These are phyloP conservation scores for Saccharomyces mikatae DNA, from an alignment of 805 yeast genomes.

Conservation along the genomic window DNA sequence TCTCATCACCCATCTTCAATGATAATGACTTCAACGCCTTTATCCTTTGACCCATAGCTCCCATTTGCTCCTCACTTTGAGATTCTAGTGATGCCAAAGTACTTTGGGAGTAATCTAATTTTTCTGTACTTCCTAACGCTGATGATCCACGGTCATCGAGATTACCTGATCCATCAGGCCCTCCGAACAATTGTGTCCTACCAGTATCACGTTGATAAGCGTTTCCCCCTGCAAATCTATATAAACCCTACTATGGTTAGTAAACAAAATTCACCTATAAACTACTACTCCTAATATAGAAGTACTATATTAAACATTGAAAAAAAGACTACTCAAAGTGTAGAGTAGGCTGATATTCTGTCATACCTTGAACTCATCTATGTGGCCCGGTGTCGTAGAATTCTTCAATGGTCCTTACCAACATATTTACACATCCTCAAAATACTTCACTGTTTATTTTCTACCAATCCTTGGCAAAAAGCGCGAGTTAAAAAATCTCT, in stretches of 20 bases:
- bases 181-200: constrained; percentile 28
- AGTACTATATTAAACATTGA: background rate
- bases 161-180: constrained; percentile 2
- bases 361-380: constrained; percentile 9
- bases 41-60: constrained; percentile 46
- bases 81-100: constrained; percentile 54
- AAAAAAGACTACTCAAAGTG: background rate
- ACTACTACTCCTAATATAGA: background rate
- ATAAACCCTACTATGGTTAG: constrained; percentile 4
- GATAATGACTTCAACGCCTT: constrained; percentile 48
- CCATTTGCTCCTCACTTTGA: constrained; percentile 54
- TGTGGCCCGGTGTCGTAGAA: background rate
- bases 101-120: constrained; percentile 42
- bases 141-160: constrained; percentile 25
- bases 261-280: constrained; percentile 1
- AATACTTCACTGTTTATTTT: background rate
- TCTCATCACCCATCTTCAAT: constrained; percentile 56
- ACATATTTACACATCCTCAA: background rate
- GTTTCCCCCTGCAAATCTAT: constrained; percentile 13
- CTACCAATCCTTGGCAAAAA: background rate
- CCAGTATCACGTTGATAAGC: constrained; percentile 25
- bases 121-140: constrained; percentile 34
- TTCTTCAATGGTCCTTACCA: background rate
- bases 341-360: background rate
- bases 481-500: background rate